Evolutionary conservation across 495 filamentous ascomycete species (phyloP), one percentile per base, ranked within the genome.

Genomic region (Penicillium parvum): DNA sequence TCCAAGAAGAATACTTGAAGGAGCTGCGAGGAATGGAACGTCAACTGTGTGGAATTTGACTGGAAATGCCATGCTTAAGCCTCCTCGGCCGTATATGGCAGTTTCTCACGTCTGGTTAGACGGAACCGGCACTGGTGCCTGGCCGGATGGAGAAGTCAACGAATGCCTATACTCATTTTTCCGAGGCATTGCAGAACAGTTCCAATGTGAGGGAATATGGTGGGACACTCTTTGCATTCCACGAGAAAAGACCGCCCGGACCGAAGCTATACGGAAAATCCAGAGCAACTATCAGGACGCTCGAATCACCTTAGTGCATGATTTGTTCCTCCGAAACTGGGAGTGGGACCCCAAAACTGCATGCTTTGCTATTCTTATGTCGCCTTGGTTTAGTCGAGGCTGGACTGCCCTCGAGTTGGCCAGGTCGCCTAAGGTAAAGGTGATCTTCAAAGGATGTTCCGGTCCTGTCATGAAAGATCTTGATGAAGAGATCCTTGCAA

Each of bases 41-140:
- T 16, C 34, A 3, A 40, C 29, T 10, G 44, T 22, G 3, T 47
- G 44, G 37, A 7, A 18, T 20, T 20, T 47, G 4, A 1, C 4
- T 8, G 37, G 34, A 21, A 28, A 1, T 0, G 8, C 16, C 1
- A 12, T 28, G n/a, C 44, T 47, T 14, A 7, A 28, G 21, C 17
- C 25, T n/a, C 23, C 25, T 26, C 15, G 30, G 32, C 53, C 44
- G 5, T 61, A 52, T 22, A 56, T 63, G 51, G 60, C 60, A 9
- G 47, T 61, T 14, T 63, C 58, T 4, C 57, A 61, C 35, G 54
- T 63, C 21, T 63, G 57, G 57, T 52, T 58, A 4, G 59, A 63
- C 20, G 57, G 54, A 16, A 63, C 54, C 5, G 60, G 60, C 5
- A 35, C 38, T 2, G 60, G 60, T 7, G 28, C 23, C 3, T 47